Percentiles rank a stretch among this genome's conserved stretches.
Evolutionary conservation across 2,329 filamentous ascomycete species (phyloP).

Genomic region (Ceratocystis destructans): DNA sequence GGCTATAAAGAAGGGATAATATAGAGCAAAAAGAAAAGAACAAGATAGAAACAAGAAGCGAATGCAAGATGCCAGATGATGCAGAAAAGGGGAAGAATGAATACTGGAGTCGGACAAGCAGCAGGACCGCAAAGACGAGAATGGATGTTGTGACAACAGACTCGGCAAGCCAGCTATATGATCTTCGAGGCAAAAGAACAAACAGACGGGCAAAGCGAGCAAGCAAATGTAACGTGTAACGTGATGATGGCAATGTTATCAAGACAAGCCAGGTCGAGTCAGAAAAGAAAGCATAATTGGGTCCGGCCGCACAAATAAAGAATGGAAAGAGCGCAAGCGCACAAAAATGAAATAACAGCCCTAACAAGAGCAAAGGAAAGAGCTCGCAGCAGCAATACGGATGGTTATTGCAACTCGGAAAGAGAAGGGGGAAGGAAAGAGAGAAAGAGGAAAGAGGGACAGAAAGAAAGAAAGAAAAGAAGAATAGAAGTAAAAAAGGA

Average conservation of each 20-base stretch:
- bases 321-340: conserved; percentile 8
- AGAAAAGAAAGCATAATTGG: background rate
- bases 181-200: background rate
- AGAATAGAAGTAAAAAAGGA: background rate
- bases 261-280: too few relatives aligned
- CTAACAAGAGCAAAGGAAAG: background rate
- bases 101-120: background rate
- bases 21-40: conserved; percentile 13
- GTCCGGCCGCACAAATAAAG: conserved; percentile 1
- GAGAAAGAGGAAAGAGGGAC: conserved; percentile 2
- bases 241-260: too few relatives aligned
- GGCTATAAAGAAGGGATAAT: background rate
- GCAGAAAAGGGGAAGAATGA: background rate
- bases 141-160: background rate
- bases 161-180: background rate
- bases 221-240: background rate
- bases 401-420: background rate
- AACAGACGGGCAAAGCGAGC: background rate
- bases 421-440: conserved; percentile 4
- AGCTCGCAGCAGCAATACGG: conserved; percentile 8
- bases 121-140: background rate
- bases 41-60: conserved; percentile 13
- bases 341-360: conserved; percentile 1
- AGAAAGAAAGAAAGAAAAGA: background rate
- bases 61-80: conserved; percentile 12